Evolutionary conservation across 2,329 filamentous ascomycete genomes (phyloP).

Genomic region (Claviceps fusiformis): DNA sequence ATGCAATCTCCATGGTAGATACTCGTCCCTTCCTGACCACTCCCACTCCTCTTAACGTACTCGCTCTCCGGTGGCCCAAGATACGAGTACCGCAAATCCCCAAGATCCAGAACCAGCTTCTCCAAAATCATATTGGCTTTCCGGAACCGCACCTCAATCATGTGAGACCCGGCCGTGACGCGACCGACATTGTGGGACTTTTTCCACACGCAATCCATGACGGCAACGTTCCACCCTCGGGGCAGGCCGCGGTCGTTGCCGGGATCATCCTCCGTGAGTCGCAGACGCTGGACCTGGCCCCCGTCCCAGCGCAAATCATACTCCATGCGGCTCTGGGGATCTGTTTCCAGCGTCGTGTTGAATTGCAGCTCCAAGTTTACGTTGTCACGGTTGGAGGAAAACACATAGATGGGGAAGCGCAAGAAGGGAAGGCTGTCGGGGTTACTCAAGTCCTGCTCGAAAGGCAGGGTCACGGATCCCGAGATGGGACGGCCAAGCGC

Average conservation of each 20-base stretch:
- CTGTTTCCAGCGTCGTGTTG: constrained; percentile 32
- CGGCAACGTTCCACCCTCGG: constrained; percentile 32
- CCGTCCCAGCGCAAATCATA: constrained; percentile 36
- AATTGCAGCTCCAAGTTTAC: constrained; percentile 21
- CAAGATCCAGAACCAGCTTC: constrained; percentile 22
- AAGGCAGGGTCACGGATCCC: constrained; percentile 11
- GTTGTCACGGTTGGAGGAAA: constrained; percentile 9
- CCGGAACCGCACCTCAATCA: constrained; percentile 15
- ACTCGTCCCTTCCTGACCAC: background rate
- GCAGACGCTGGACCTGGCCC: constrained; percentile 16
- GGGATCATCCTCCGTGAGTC: constrained; percentile 16
- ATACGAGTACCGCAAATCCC: constrained; percentile 20
- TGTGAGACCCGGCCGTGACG: constrained; percentile 14
- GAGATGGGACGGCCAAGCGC: constrained; percentile 15
- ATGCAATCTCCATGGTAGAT: constrained; percentile 3
- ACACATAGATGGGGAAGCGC: constrained; percentile 19
- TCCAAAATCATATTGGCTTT: constrained; percentile 24
- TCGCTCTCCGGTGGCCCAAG: constrained; percentile 21
- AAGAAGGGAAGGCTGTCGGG: constrained; percentile 11
- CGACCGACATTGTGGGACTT: constrained; percentile 21
- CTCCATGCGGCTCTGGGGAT: constrained; percentile 32
- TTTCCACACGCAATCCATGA: constrained; percentile 36
- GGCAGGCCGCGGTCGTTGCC: constrained; percentile 24
- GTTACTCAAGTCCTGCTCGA: constrained; percentile 8
- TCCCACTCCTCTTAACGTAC: constrained; percentile 5